These are phyloP conservation scores for Uronychia binucleata DNA, from an alignment of 73 alveolate genomes.

Conservation along the genomic window DNA sequence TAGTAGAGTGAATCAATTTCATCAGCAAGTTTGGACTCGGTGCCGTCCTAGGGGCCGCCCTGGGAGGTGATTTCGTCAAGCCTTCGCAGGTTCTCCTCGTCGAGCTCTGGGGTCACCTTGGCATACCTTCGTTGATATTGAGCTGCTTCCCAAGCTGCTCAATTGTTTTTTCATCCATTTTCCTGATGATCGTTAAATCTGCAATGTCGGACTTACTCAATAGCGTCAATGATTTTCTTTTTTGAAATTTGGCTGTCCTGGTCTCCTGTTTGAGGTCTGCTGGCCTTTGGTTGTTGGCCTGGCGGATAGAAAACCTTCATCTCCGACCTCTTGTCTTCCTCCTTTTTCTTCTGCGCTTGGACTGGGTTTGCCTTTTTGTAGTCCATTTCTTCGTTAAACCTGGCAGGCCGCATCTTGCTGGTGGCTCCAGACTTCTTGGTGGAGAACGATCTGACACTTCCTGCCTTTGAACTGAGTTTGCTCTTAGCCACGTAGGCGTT, in stretches of 20 bases:
- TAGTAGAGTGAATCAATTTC: slow-evolving; percentile 30
- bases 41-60: neutral
- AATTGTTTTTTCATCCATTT: neutral
- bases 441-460: neutral
- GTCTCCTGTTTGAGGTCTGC: neutral
- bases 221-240: neutral
- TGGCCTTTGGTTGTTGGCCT: neutral
- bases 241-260: neutral
- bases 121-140: neutral
- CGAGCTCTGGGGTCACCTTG: neutral
- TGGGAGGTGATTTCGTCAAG: neutral
- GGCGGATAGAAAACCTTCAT: neutral
- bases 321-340: neutral
- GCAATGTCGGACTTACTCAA: neutral
- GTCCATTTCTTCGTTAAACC: neutral
- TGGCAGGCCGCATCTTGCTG: neutral
- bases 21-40: slow-evolving; percentile 18
- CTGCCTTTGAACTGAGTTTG: slow-evolving; percentile 10
- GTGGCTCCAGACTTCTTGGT: neutral
- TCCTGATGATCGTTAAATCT: neutral
- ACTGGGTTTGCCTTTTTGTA: neutral
- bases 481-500: slow-evolving; percentile 24
- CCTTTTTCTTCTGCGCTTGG: neutral
- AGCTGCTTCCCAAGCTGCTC: neutral
- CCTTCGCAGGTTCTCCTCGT: neutral